Evolutionary conservation across 139 green algal genomes (phyloP).

Genomic region (Zygnema cylindricum): DNA sequence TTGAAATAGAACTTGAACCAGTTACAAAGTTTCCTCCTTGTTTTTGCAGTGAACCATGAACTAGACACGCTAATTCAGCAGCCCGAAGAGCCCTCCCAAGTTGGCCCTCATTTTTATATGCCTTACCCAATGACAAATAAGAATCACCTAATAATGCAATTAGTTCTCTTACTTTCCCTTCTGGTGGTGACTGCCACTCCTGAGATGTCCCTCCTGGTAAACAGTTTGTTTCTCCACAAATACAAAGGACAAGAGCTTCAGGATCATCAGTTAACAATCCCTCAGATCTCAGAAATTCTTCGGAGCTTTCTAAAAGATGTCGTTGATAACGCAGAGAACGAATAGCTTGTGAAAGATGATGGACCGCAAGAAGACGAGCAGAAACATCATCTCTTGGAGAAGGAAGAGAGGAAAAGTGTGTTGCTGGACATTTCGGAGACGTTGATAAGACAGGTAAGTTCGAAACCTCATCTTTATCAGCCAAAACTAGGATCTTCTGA

Average conservation of each 20-base stretch:
- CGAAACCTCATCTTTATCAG: background rate
- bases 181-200: background rate
- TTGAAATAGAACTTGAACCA: background rate
- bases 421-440: background rate
- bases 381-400: constrained; percentile 2
- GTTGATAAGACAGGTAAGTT: background rate
- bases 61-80: constrained; percentile 48
- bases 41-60: constrained; percentile 29
- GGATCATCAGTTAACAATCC: background rate
- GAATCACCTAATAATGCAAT: constrained; percentile 50
- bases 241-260: constrained; percentile 6
- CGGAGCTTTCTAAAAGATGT: constrained; percentile 33
- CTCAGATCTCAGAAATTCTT: background rate
- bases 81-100: constrained; percentile 49
- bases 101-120: constrained; percentile 39
- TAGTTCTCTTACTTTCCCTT: constrained; percentile 38
- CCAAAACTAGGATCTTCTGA: too few species aligned
- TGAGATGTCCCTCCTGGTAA: background rate
- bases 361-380: constrained; percentile 25
- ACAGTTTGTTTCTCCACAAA: constrained; percentile 36
- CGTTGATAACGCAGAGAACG: constrained; percentile 40
- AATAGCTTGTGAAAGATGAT: constrained; percentile 56
- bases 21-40: too few species aligned
- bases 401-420: background rate
- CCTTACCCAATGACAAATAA: constrained; percentile 47